phyloP scores from a whole-genome alignment of 2,329 filamentous ascomycete species.

The Talaromyces rugulosus region DNA sequence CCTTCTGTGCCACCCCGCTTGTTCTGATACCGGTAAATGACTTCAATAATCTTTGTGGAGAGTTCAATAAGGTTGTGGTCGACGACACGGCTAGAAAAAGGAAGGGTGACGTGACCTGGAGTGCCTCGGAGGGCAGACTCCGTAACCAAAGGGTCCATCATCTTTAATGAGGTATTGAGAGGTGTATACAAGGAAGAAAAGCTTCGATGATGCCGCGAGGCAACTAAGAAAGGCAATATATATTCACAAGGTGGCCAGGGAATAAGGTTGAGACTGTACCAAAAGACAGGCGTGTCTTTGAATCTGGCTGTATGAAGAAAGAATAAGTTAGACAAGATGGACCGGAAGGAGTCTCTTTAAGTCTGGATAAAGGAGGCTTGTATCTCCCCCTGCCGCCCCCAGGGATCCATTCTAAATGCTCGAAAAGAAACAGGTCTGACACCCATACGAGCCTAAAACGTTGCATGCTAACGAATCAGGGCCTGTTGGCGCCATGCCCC shows the following conservation, averaged over 20 bases:
- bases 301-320: background rate
- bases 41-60: background rate
- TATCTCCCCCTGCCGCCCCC: background rate
- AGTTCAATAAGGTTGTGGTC: background rate
- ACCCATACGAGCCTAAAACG: background rate
- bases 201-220: background rate
- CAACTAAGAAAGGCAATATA: background rate
- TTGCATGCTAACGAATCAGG: background rate
- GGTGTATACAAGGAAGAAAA: background rate
- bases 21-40: background rate
- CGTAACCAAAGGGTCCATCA: background rate
- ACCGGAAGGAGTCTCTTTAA: background rate
- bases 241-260: background rate
- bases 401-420: background rate
- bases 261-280: background rate
- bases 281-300: background rate
- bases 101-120: background rate
- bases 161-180: background rate
- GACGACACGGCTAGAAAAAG: background rate
- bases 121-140: background rate
- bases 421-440: background rate
- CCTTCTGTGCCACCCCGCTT: background rate
- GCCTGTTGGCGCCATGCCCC: background rate
- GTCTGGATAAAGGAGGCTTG: background rate
- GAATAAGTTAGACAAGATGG: background rate